Evolutionary conservation across 2,329 filamentous ascomycete genomes (phyloP), one percentile per base, ranked within the genome.

Genomic region (Talaromyces rugulosus): DNA sequence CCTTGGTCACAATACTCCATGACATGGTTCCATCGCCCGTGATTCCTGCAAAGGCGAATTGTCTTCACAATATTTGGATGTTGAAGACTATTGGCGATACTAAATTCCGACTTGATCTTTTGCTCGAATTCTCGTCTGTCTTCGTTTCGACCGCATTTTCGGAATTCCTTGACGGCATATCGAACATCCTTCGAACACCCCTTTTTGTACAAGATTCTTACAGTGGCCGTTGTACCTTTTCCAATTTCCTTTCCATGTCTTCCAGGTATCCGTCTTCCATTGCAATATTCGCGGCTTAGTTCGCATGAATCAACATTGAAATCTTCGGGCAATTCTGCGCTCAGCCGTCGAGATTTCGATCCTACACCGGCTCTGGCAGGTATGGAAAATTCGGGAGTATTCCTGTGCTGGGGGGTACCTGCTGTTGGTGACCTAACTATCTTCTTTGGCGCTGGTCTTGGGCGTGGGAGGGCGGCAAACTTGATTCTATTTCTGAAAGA

Each of bases 1-100:
- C 92, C 92, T 67, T 91, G 86, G 3, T 86, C 83, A 78, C 92
- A 96, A 74, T 90, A 96, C 73, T 96, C 91, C 92, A 96, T 96
- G 61, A 96, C 91, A 73, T 96, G 91, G 73, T 92, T 93, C 89
- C 90, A 96, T 44, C 89, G 87, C 34, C 85, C 86, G 67, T 87
- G 85, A 67, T 92, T 84, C 14, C 84, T 87, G 78, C 91, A 95
- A 5, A 96, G 81, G 33, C 88, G 86, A 60, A 92, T 78, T 0
- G 91, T 93, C 74, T 91, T 85, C 65, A 96, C 89, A 68, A 96
- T 90, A 74, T 96, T 96, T 57, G 92, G 91, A 72, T 96, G 92
- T 69, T 92, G 86, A 64, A 93, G 78, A 66, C 89, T 91, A 79
- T 93, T 93, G 63, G 90, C 90, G 66, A 96, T 92, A 74, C 88